Evolutionary conservation across 495 filamentous ascomycete genomes (phyloP).

Genomic region (Penicillium paxilli): DNA sequence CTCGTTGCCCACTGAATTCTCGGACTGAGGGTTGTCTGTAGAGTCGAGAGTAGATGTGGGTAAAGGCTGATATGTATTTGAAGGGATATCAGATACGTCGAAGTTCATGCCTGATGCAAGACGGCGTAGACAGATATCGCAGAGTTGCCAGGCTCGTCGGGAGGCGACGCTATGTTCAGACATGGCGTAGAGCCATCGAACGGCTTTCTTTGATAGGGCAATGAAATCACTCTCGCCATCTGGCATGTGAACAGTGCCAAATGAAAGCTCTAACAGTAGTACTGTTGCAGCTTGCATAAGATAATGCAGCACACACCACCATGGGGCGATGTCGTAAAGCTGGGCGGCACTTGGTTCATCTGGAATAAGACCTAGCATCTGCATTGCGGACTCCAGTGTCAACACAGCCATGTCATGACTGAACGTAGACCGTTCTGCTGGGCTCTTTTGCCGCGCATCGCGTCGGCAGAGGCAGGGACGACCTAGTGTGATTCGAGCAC

Average conservation of each 20-base stretch:
- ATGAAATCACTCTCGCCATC: constrained; percentile 49
- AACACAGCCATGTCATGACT: constrained; percentile 55
- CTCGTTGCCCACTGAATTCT: not conserved
- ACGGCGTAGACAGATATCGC: constrained; percentile 43
- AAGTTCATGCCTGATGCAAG: constrained; percentile 43
- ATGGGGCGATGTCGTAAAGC: constrained; percentile 58
- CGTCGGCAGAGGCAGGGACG: constrained; percentile 65
- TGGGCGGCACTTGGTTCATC: constrained; percentile 42
- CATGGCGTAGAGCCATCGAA: constrained; percentile 57
- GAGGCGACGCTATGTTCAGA: constrained; percentile 54
- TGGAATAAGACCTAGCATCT: constrained; percentile 55
- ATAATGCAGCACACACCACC: constrained; percentile 68
- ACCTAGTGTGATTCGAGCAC: constrained; percentile 58
- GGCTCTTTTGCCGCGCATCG: constrained; percentile 44
- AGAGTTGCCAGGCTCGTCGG: constrained; percentile 59
- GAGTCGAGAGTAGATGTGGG: constrained; percentile 11
- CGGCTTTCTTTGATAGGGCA: constrained; percentile 50
- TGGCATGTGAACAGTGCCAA: constrained; percentile 55
- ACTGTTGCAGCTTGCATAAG: constrained; percentile 64
- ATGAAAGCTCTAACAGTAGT: constrained; percentile 62
- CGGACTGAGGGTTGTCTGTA: not conserved
- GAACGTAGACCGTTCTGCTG: constrained; percentile 39
- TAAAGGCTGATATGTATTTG: constrained; percentile 21
- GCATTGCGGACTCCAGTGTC: constrained; percentile 55
- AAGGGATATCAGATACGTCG: constrained; percentile 41